These are phyloP conservation scores for Neurospora sp. DNA, from an alignment of 495 filamentous ascomycete genomes.

Conservation along the genomic window DNA sequence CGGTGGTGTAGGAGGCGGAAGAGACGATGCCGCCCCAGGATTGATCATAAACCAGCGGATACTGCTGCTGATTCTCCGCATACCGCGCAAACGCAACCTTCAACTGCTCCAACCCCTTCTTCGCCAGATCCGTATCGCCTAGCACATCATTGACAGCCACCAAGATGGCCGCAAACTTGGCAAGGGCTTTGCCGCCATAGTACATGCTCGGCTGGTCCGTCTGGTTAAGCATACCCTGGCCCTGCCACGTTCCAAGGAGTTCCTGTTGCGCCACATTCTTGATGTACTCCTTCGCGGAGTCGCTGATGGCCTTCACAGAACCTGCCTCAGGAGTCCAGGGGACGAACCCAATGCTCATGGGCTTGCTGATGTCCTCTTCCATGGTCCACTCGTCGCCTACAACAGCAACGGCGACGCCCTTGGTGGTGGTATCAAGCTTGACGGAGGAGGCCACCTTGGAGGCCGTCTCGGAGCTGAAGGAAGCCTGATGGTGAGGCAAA, in stretches of 20 bases:
- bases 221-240: conserved; percentile 59
- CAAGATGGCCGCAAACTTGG: conserved; percentile 71
- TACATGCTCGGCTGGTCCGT: conserved; percentile 85
- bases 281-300: conserved; percentile 43
- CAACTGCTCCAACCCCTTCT: conserved; percentile 52
- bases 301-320: conserved; percentile 40
- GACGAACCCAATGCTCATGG: conserved; percentile 59
- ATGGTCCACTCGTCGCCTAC: conserved; percentile 71
- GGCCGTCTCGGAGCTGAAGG: conserved; percentile 54
- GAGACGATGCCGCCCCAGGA: conserved; percentile 84
- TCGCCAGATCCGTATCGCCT: conserved; percentile 47
- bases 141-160: conserved; percentile 60
- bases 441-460: conserved; percentile 42
- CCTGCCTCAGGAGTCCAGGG: conserved; percentile 58
- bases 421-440: conserved; percentile 71
- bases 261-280: conserved; percentile 51
- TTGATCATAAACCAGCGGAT: conserved; percentile 69
- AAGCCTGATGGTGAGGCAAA: conserved; percentile 72
- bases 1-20: conserved; percentile 63
- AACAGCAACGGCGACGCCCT: conserved; percentile 68
- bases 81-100: conserved; percentile 72
- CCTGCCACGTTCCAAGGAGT: conserved; percentile 23
- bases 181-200: conserved; percentile 84
- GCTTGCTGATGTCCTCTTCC: conserved; percentile 55
- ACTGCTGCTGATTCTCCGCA: conserved; percentile 63